Conservation (phyloP, 108 stramenopile genomes). For the Cyclotella kingstonii region DNA sequence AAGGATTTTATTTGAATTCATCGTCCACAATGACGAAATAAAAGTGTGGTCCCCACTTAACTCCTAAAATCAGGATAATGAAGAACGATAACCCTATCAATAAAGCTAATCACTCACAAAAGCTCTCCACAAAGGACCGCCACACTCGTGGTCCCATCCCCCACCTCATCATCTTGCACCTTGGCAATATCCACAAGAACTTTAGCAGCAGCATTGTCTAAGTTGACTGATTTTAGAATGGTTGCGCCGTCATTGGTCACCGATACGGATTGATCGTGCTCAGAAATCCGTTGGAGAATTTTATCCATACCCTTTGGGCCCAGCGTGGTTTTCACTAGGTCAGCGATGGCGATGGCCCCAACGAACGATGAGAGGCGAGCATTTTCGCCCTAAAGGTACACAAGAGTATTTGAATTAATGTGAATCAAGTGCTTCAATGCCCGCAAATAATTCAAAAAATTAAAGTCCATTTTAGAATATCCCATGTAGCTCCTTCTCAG, state of each 20-base stretch:
- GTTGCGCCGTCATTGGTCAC: conserved; percentile 96
- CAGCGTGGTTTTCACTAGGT: conserved; percentile 98
- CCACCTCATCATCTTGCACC: conserved; percentile 97
- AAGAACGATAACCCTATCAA: neutral
- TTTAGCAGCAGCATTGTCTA: conserved; percentile 99
- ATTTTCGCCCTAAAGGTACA: conserved; percentile 89
- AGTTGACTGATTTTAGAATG: conserved; percentile 87
- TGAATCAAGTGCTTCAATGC: too few species aligned
- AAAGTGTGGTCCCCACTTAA: neutral
- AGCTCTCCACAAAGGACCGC: conserved; percentile 97
- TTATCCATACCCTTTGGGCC: conserved; percentile 99
- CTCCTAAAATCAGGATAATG: neutral
- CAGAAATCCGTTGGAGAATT: conserved; percentile 90
- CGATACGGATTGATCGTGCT: conserved; percentile 72
- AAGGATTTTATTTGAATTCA: neutral
- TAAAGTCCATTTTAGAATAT: too few species aligned
- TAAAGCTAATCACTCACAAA: conserved; percentile 31
- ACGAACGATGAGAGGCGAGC: conserved; percentile 97
- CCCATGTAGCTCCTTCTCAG: too few species aligned
- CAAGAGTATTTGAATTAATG: neutral
- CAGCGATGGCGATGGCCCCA: conserved; percentile 99
- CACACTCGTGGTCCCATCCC: conserved; percentile 95
- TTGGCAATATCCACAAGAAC: conserved; percentile 98
- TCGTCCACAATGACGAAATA: neutral
- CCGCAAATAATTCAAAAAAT: too few species aligned